phyloP scores from a whole-genome alignment of 148 eudicot species.

The Rhododendron molle region DNA sequence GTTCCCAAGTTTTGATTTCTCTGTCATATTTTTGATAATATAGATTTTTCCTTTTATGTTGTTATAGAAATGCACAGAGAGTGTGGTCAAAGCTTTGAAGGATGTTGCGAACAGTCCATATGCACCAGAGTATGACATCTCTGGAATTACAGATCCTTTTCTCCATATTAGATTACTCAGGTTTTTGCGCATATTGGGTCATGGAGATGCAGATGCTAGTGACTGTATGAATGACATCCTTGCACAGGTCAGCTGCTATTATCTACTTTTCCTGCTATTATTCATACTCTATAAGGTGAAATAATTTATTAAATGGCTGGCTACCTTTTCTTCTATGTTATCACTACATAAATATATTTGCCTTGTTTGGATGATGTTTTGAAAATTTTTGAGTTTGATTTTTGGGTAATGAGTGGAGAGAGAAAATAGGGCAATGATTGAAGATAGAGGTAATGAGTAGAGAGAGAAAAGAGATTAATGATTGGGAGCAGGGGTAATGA shows the following conservation, averaged over 20 bases:
- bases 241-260: conserved; percentile 71
- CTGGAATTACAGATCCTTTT: conserved; percentile 94
- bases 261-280: conserved; percentile 9
- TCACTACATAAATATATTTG: not conserved
- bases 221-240: conserved; percentile 96
- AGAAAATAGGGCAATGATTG: too few relatives aligned
- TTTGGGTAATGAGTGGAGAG: too few relatives aligned
- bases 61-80: conserved; percentile 83
- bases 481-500: too few relatives aligned
- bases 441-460: too few relatives aligned
- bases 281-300: not conserved
- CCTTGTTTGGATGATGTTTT: too few relatives aligned
- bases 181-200: conserved; percentile 79
- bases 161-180: conserved; percentile 86
- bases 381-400: too few relatives aligned
- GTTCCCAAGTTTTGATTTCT: not conserved
- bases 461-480: too few relatives aligned
- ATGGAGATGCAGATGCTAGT: conserved; percentile 95
- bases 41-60: conserved; percentile 10
- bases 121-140: conserved; percentile 91
- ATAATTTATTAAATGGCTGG: not conserved
- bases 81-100: conserved; percentile 77
- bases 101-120: conserved; percentile 93
- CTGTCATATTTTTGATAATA: not conserved
- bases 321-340: not conserved